Conservation (phyloP, 805 yeast genomes). For the Pichia nakasei region DNA sequence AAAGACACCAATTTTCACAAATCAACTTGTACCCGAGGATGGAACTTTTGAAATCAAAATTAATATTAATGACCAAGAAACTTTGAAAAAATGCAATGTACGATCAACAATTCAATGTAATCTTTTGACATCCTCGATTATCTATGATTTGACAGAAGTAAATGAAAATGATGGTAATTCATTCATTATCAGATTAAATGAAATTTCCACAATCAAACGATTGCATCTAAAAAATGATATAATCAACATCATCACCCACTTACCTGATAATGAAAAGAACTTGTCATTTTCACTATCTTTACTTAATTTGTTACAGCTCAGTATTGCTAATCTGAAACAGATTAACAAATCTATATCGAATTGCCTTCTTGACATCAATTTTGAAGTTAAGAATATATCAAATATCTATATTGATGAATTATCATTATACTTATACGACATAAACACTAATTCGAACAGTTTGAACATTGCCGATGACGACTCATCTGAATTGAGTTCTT, state of each 20-base stretch:
- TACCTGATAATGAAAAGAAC: background rate
- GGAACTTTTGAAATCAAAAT: background rate
- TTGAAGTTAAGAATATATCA: background rate
- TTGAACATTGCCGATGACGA: background rate
- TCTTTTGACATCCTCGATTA: background rate
- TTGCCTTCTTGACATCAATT: background rate
- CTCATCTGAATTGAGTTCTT: background rate
- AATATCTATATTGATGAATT: background rate
- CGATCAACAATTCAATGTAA: background rate
- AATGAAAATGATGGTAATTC: background rate
- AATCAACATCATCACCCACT: background rate
- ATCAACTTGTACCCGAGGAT: background rate
- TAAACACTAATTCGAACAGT: background rate
- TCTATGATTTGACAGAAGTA: background rate
- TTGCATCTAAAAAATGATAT: conserved; percentile 1
- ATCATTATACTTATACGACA: background rate
- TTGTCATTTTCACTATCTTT: background rate
- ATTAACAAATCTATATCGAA: background rate
- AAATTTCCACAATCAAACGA: conserved; percentile 2
- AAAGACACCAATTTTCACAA: background rate
- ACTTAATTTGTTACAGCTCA: background rate
- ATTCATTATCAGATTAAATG: background rate
- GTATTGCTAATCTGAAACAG: background rate
- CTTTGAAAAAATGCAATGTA: background rate
- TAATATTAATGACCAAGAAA: background rate